Percentiles rank a stretch among this genome's conserved stretches.
Evolutionary conservation across 192 early-diverging fungal genomes (phyloP).

Genomic region (Rhizophagus sp.): DNA sequence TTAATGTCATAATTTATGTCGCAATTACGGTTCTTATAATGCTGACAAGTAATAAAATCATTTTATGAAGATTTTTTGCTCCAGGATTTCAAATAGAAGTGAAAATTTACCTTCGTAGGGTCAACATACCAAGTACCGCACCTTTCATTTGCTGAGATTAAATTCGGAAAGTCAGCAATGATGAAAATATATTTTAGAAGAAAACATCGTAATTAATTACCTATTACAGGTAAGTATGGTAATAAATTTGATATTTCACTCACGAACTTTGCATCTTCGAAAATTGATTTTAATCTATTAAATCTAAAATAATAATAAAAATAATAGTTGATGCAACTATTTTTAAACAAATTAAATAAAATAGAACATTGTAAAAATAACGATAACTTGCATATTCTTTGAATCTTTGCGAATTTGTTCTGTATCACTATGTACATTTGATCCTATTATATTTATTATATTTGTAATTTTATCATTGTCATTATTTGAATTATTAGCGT

Average conservation of each 20-base stretch:
- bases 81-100: not conserved
- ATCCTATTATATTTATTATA: too few relatives aligned
- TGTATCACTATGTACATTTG: not conserved
- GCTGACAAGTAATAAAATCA: too few relatives aligned
- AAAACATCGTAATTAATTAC: conserved; percentile 30
- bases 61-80: too few relatives aligned
- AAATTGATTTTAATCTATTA: conserved; percentile 80
- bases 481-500: conserved; percentile 60
- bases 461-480: not conserved
- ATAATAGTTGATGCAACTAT: not conserved
- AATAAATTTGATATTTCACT: conserved; percentile 52
- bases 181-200: not conserved
- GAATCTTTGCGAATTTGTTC: conserved; percentile 37
- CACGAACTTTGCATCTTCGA: conserved; percentile 77
- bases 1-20: too few relatives aligned
- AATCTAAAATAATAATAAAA: conserved; percentile 41
- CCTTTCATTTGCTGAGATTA: conserved; percentile 71
- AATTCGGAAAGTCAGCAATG: not conserved
- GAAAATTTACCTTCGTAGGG: conserved; percentile 50
- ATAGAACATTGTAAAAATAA: not conserved
- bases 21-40: too few relatives aligned
- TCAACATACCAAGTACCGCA: conserved; percentile 88
- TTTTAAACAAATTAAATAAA: too few relatives aligned
- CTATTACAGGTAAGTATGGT: conserved; percentile 60
- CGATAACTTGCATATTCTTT: conserved; percentile 38